These are phyloP conservation scores for Catharanthus roseus DNA, from an alignment of 257 asterid genomes.

Conservation along the genomic window DNA sequence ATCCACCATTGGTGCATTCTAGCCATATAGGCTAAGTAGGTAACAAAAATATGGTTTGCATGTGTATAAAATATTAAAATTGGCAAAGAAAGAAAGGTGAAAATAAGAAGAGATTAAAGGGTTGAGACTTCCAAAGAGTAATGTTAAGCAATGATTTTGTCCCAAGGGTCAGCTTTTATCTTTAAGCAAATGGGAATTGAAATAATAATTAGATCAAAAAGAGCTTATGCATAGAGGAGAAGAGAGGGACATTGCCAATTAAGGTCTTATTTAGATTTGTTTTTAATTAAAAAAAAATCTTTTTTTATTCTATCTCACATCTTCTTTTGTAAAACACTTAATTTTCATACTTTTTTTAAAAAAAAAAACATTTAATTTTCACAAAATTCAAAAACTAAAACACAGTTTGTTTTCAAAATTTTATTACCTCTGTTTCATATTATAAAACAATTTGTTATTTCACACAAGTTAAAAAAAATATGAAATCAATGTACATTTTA, in stretches of 20 bases:
- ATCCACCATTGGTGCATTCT: not conserved
- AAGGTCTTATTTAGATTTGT: no score
- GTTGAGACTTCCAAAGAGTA: conserved; percentile 29
- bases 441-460: no score
- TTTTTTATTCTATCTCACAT: no score
- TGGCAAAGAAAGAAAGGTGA: conserved; percentile 1
- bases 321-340: no score
- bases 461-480: no score
- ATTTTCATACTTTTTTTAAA: no score
- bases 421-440: no score
- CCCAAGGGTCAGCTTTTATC: conserved; percentile 38
- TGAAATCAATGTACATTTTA: no score
- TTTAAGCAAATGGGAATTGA: conserved; percentile 19
- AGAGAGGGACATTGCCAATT: conserved; percentile 11
- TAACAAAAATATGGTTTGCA: conserved; percentile 7
- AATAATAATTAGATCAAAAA: not conserved
- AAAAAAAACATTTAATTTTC: no score
- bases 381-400: no score
- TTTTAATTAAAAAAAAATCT: no score
- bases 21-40: not conserved
- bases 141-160: conserved; percentile 51
- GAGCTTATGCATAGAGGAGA: not conserved
- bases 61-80: conserved; percentile 7
- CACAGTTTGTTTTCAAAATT: no score
- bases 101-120: conserved; percentile 29